These are phyloP conservation scores for Grigorovia jiainica DNA, from an alignment of 805 yeast species.

Conservation along the genomic window DNA sequence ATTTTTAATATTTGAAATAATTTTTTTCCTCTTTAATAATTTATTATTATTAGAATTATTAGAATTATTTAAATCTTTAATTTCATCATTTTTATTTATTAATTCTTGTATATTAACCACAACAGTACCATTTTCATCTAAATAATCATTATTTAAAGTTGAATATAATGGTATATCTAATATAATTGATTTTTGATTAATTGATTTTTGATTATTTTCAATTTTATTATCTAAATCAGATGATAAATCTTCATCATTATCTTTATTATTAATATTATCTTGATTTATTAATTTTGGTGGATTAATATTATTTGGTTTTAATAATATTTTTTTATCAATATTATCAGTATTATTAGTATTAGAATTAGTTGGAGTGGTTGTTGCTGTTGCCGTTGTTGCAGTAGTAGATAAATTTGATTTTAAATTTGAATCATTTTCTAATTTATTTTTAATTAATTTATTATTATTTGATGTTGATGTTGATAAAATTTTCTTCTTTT, in stretches of 20 bases:
- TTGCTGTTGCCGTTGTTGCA: not conserved
- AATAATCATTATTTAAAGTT: slow-evolving; percentile 19
- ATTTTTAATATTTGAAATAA: not conserved
- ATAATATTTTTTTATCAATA: not conserved
- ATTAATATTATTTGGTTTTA: slow-evolving; percentile 13
- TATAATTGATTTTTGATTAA: slow-evolving; percentile 11
- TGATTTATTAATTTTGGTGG: slow-evolving; percentile 10
- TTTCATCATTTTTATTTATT: slow-evolving; percentile 2
- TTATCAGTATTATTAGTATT: not conserved
- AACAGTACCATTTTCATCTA: slow-evolving; percentile 30
- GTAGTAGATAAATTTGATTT: too few relatives aligned
- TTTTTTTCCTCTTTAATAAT: slow-evolving; percentile 8
- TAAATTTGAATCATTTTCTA: not conserved
- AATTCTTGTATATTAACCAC: slow-evolving; percentile 22
- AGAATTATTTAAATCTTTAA: slow-evolving; percentile 6
- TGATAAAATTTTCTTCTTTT: not conserved
- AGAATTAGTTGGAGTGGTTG: not conserved
- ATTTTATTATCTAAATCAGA: not conserved
- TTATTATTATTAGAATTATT: not conserved
- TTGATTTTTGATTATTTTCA: slow-evolving; percentile 5
- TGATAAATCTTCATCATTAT: not conserved
- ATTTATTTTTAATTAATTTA: too few relatives aligned
- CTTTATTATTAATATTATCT: not conserved
- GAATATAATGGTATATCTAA: slow-evolving; percentile 25
- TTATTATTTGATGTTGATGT: too few relatives aligned